Percentiles rank a stretch among this genome's conserved stretches.
Evolutionary conservation across 306 rosid species (phyloP).

Genomic region (Gastrolobium bilobum): DNA sequence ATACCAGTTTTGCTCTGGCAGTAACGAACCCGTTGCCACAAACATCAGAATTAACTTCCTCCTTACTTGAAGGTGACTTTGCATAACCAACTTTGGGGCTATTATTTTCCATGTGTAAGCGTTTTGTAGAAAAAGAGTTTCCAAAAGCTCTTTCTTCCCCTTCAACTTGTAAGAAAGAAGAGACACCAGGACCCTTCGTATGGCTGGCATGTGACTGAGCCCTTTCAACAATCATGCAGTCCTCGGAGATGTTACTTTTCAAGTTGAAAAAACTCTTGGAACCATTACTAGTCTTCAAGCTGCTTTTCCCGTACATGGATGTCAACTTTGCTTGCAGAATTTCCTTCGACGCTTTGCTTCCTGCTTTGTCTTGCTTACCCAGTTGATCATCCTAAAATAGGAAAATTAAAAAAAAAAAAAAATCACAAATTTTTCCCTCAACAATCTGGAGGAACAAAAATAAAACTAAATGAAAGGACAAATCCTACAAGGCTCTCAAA

Average conservation of each 20-base stretch:
- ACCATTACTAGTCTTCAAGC: constrained; percentile 51
- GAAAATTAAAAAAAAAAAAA: background rate
- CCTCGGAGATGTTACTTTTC: constrained; percentile 60
- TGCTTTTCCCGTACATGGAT: constrained; percentile 59
- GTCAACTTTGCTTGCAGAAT: constrained; percentile 64
- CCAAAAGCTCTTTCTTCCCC: constrained; percentile 70
- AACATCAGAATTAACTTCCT: constrained; percentile 62
- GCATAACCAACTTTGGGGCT: constrained; percentile 63
- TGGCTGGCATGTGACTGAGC: constrained; percentile 51
- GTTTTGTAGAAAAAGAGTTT: constrained; percentile 61
- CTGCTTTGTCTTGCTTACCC: constrained; percentile 58
- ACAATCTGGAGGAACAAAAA: constrained; percentile 14
- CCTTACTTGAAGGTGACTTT: constrained; percentile 70
- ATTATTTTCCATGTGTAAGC: constrained; percentile 65
- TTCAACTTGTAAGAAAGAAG: constrained; percentile 59
- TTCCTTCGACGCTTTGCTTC: constrained; percentile 56
- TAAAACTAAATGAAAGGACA: too few species aligned
- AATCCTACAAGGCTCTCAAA: too few species aligned
- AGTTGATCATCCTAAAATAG: constrained; percentile 57
- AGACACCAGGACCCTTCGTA: constrained; percentile 53
- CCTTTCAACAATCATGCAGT: constrained; percentile 66
- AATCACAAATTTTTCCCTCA: constrained; percentile 1
- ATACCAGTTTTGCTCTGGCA: constrained; percentile 55
- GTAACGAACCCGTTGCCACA: constrained; percentile 72
- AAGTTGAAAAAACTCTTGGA: constrained; percentile 52